Evolutionary conservation across 352 stramenopile species (phyloP).

Genomic region (Phytophthora hibernalis): DNA sequence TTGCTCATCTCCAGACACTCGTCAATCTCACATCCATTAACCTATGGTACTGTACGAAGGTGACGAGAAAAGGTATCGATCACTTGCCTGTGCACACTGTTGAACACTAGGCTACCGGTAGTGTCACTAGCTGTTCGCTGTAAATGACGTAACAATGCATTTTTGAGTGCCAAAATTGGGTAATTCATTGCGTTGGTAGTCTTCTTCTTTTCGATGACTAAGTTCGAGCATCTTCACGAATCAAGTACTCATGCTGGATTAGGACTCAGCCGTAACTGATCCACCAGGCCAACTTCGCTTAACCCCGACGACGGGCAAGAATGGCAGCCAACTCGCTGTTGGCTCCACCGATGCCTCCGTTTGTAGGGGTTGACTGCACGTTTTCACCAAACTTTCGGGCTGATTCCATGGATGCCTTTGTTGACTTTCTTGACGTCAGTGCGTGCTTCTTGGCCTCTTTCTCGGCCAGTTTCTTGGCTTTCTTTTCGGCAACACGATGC

Average conservation of each 20-base stretch:
- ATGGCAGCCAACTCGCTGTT: conserved; percentile 87
- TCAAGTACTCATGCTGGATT: neutral
- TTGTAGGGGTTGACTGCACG: conserved; percentile 42
- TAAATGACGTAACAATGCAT: neutral
- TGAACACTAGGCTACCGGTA: conserved; percentile 48
- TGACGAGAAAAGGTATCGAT: conserved; percentile 63
- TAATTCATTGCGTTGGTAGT: conserved; percentile 21
- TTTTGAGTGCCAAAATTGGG: conserved; percentile 24
- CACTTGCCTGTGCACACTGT: conserved; percentile 57
- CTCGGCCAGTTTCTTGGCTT: conserved; percentile 87
- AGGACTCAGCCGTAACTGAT: neutral
- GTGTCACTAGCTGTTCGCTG: no score
- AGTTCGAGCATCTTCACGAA: neutral
- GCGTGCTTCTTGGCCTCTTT: conserved; percentile 68
- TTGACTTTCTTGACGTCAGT: conserved; percentile 45
- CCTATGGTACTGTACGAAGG: conserved; percentile 84
- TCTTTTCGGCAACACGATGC: conserved; percentile 84
- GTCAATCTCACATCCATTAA: conserved; percentile 71
- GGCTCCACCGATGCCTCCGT: conserved; percentile 62
- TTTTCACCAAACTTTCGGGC: conserved; percentile 84
- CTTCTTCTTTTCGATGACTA: conserved; percentile 10
- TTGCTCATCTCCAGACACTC: conserved; percentile 54
- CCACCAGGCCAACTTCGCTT: neutral
- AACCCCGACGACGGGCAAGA: conserved; percentile 69
- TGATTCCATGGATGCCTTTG: conserved; percentile 62